Percentiles rank a stretch among this genome's conserved stretches.
These are phyloP conservation scores for Ploettnerulaceae sp. DNA, from an alignment of 2,329 filamentous ascomycete genomes.

Conservation along the genomic window DNA sequence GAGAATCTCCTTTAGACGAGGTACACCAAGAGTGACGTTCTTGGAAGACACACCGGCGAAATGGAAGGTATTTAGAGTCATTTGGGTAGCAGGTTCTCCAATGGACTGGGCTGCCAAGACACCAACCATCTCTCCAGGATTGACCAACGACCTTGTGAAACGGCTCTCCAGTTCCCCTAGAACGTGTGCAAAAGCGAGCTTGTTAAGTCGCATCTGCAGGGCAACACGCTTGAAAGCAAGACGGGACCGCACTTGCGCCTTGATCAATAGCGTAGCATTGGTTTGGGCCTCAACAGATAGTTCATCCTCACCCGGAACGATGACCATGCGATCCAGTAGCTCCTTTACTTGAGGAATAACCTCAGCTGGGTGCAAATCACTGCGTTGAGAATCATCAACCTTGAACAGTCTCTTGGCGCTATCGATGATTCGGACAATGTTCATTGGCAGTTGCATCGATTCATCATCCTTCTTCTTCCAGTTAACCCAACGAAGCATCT, in stretches of 20 bases:
- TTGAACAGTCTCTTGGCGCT: slow-evolving; percentile 87
- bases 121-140: slow-evolving; percentile 97
- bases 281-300: slow-evolving; percentile 83
- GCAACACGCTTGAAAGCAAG: slow-evolving; percentile 92
- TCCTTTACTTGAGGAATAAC: slow-evolving; percentile 75
- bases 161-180: slow-evolving; percentile 85
- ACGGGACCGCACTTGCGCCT: slow-evolving; percentile 81
- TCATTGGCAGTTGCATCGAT: slow-evolving; percentile 86
- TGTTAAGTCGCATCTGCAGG: slow-evolving; percentile 78
- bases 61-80: slow-evolving; percentile 99
- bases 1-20: slow-evolving; percentile 97
- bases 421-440: slow-evolving; percentile 85
- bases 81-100: slow-evolving; percentile 96
- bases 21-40: slow-evolving; percentile 98
- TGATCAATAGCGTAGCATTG: slow-evolving; percentile 87
- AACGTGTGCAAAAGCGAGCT: slow-evolving; percentile 87
- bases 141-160: slow-evolving; percentile 80
- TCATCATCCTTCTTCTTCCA: slow-evolving; percentile 69
- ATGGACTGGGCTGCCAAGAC: slow-evolving; percentile 97
- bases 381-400: slow-evolving; percentile 78
- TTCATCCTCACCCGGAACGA: slow-evolving; percentile 79
- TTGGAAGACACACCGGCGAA: slow-evolving; percentile 99
- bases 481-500: slow-evolving; percentile 66
- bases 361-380: slow-evolving; percentile 83
- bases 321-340: slow-evolving; percentile 70